A percentile compares a stretch with the other conserved stretches of the same genome.
Conservation (phyloP, 345 rosid genomes). For the Arabis alpina region DNA sequence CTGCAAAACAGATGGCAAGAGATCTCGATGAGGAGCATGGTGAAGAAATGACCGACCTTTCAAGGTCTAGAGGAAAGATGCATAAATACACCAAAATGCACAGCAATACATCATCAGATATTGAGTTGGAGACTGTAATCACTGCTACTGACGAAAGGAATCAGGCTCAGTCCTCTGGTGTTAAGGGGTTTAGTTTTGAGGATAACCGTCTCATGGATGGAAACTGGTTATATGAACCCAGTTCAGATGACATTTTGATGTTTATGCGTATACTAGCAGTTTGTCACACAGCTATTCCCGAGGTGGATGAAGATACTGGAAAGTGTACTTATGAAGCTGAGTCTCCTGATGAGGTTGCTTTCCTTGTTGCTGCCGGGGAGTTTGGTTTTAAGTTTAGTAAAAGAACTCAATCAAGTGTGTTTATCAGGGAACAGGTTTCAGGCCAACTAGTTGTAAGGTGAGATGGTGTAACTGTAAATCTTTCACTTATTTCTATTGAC, state of each 20-base stretch:
- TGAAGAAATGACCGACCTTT: conserved; percentile 17
- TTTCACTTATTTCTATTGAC: conserved; percentile 7
- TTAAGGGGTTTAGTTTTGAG: conserved; percentile 70
- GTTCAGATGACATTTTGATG: conserved; percentile 51
- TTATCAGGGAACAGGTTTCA: conserved; percentile 49
- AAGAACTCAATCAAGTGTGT: conserved; percentile 67
- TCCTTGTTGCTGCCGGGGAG: conserved; percentile 73
- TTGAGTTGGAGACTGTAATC: conserved; percentile 77
- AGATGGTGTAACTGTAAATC: conserved; percentile 4
- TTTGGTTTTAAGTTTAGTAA: conserved; percentile 64
- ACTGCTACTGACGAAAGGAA: conserved; percentile 59
- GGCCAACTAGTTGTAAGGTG: conserved; percentile 60
- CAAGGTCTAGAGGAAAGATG: conserved; percentile 32
- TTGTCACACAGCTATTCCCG: conserved; percentile 76
- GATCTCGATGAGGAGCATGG: conserved; percentile 48
- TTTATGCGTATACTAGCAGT: conserved; percentile 69
- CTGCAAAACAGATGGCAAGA: conserved; percentile 54
- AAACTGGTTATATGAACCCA: conserved; percentile 56
- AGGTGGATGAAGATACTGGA: conserved; percentile 52
- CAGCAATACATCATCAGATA: conserved; percentile 51
- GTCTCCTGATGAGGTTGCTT: conserved; percentile 82
- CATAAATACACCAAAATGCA: conserved; percentile 36
- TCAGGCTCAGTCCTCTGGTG: conserved; percentile 34
- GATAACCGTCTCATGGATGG: conserved; percentile 64
- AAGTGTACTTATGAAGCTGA: conserved; percentile 78